Evolutionary conservation across 2,329 filamentous ascomycete species (phyloP), one percentile per base, ranked within the genome.

Genomic region (Fusarium scirpi): DNA sequence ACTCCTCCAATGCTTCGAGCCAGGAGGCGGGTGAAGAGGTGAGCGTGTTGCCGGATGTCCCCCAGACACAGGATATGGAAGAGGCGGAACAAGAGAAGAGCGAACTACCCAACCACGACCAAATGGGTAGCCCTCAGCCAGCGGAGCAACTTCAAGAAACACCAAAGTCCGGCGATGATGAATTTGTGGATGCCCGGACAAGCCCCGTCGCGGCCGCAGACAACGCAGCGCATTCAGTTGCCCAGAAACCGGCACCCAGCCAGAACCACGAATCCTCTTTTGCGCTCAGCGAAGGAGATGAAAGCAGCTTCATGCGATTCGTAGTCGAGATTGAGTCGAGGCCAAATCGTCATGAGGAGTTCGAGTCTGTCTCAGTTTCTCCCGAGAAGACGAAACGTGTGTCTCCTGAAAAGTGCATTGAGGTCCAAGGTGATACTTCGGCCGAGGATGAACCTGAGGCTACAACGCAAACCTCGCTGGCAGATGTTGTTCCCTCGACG

Each of bases 271-370:
- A 79, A 44, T 74, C 71, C 15, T 84, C 83, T 2, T 83, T 83
- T 68, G 78, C 78, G 15, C 70, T 82, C 54, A 84, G 81, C 59
- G 82, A 84, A 43, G 80, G 77, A 9, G 85, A 85, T 48, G 85
- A 87, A 62, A 80, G 78, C 34, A 84, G 84, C 69, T 80, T 86
- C 73, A 76, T 85, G 51, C 80, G 82, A 53, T 78, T 88, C 8
- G 81, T 84, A 5, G 81, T 83, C n/a, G 85, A 87, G 68, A 75
- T 87, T 11, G 85, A 86, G 67, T 80, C 82, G 27, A 79, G 78
- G 24, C 79, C 78, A 51, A 78, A 78, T 32, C 70, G 70, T 9
- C 58, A 71, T 32, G 65, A 69, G 56, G 65, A 71, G 34, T 49
- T 52, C 48, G 58, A 63, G 30, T 65, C 62, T 13, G 61, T 62